A percentile compares a stretch with the other conserved stretches of the same genome.
Evolutionary conservation across 2,329 filamentous ascomycete species (phyloP).

Genomic region (Aureobasidium musti): DNA sequence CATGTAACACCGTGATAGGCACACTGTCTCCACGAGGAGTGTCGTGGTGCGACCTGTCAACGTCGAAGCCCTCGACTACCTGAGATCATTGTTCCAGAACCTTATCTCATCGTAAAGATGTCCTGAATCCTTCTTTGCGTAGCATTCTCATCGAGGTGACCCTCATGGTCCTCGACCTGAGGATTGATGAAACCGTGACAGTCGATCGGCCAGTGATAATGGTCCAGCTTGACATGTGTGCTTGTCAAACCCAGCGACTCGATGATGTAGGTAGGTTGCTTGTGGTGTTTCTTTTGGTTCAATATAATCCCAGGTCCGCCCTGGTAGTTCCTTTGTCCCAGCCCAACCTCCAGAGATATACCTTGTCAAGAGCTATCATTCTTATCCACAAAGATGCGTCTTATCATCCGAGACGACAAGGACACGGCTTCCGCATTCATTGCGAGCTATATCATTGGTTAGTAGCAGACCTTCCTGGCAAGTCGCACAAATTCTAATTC

Average conservation of each 20-base stretch:
- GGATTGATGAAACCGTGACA: slow-evolving; percentile 23
- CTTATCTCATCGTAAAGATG: slow-evolving; percentile 13
- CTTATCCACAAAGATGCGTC: slow-evolving; percentile 56
- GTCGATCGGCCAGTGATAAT: neutral
- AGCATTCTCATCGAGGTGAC: slow-evolving; percentile 3
- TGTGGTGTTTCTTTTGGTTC: neutral
- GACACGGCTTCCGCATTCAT: slow-evolving; percentile 71
- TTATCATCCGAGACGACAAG: slow-evolving; percentile 77
- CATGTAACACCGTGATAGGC: slow-evolving; percentile 26
- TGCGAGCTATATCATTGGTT: slow-evolving; percentile 76
- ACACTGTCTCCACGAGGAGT: slow-evolving; percentile 9
- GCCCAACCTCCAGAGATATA: neutral
- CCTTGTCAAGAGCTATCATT: neutral
- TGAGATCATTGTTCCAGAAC: neutral
- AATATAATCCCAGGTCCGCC: slow-evolving; percentile 4
- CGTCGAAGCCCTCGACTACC: neutral
- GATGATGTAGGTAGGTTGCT: slow-evolving; percentile 21
- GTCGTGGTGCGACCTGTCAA: neutral
- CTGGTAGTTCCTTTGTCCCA: neutral
- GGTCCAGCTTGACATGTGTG: slow-evolving; percentile 11
- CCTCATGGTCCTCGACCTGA: neutral
- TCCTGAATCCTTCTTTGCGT: slow-evolving; percentile 2
- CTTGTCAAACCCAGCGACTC: neutral
- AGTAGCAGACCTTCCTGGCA: slow-evolving; percentile 33
- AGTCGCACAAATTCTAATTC: slow-evolving; percentile 26